phyloP scores from a whole-genome alignment of 2,329 filamentous ascomycete genomes.

The Calonectria leucothoes region DNA sequence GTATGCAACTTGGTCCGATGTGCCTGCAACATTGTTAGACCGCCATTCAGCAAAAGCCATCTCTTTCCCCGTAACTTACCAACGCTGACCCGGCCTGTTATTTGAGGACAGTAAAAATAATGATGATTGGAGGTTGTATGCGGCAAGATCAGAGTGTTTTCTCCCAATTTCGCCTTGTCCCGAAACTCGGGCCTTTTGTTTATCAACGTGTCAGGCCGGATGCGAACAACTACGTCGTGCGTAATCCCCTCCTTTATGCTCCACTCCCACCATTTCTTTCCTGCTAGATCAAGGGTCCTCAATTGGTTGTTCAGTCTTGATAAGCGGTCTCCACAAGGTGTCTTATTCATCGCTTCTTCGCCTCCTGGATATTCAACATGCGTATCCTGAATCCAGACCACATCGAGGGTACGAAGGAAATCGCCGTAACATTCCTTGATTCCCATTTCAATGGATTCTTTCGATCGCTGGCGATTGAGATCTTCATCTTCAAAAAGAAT shows the following conservation, averaged over 20 bases:
- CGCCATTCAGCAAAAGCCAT: too few species aligned
- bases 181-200: neutral
- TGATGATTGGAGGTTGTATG: rapidly evolving
- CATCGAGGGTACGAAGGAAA: neutral
- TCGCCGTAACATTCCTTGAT: neutral
- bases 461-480: neutral
- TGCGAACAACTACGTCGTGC: neutral
- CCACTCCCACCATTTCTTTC: neutral
- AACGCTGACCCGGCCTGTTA: neutral
- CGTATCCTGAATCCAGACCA: neutral
- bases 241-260: neutral
- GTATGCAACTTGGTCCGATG: neutral
- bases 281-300: neutral
- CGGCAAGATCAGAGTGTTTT: neutral
- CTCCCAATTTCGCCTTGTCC: neutral
- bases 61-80: neutral
- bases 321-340: neutral
- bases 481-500: neutral
- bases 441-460: neutral
- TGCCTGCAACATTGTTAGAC: neutral
- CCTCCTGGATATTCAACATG: neutral
- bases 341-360: neutral
- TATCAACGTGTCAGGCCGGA: neutral
- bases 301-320: neutral
- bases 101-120: neutral